Evolutionary conservation across 177 flowering plant species (phyloP).

Genomic region (Vitis hybrid): DNA sequence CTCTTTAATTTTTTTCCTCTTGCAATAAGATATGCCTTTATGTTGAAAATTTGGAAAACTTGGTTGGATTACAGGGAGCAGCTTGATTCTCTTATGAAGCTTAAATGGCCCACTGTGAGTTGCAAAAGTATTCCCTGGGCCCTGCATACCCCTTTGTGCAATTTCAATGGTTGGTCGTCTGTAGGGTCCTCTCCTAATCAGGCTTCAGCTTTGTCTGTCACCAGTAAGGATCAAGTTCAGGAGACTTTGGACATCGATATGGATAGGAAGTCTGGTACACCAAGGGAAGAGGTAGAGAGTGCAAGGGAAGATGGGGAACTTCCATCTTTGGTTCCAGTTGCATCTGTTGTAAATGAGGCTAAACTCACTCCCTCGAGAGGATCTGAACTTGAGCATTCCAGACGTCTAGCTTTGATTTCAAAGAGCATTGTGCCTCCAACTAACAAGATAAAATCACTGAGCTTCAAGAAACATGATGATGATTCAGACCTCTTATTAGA

Average conservation of each 20-base stretch:
- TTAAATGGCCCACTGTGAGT: slow-evolving; percentile 70
- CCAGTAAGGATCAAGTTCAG: slow-evolving; percentile 43
- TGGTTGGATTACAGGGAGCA: slow-evolving; percentile 87
- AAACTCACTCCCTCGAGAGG: slow-evolving; percentile 36
- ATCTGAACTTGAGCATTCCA: slow-evolving; percentile 53
- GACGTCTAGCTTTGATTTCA: slow-evolving; percentile 59
- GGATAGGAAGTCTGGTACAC: slow-evolving; percentile 38
- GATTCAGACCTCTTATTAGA: slow-evolving; percentile 67
- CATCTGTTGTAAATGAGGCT: slow-evolving; percentile 29
- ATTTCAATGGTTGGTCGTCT: slow-evolving; percentile 59
- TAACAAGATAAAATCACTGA: slow-evolving; percentile 49
- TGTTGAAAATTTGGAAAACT: slow-evolving; percentile 37
- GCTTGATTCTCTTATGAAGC: slow-evolving; percentile 70
- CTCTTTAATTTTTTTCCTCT: slow-evolving; percentile 16
- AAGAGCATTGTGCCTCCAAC: slow-evolving; percentile 55
- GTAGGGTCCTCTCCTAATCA: slow-evolving; percentile 29
- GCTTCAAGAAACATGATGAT: slow-evolving; percentile 67
- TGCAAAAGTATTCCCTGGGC: slow-evolving; percentile 85
- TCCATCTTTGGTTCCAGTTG: slow-evolving; percentile 53
- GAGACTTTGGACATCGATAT: slow-evolving; percentile 35
- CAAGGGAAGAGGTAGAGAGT: slow-evolving; percentile 62
- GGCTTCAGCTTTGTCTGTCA: slow-evolving; percentile 37
- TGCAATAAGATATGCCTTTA: slow-evolving; percentile 13
- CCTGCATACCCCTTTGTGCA: slow-evolving; percentile 59
- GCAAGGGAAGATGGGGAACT: slow-evolving; percentile 97